phyloP scores from a whole-genome alignment of 1,284 basidiomycete genomes.

The Anthracocystis setariae region DNA sequence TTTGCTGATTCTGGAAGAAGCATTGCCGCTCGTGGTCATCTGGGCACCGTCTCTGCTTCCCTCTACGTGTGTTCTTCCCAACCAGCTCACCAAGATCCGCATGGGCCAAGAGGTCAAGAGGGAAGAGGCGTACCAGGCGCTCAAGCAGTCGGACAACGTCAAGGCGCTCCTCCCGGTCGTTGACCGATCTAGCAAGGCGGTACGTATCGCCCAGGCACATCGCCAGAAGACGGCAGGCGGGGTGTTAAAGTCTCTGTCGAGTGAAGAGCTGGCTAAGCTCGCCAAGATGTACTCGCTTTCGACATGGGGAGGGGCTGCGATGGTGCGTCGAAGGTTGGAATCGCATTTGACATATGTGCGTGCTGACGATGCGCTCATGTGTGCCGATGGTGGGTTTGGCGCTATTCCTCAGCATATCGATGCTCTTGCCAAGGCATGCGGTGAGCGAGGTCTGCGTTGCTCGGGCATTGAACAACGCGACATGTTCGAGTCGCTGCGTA shows the following conservation, averaged over 20 bases:
- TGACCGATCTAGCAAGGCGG: neutral
- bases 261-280: conserved; percentile 27
- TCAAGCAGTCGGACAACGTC: conserved; percentile 25
- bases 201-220: conserved; percentile 8
- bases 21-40: conserved; percentile 83
- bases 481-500: conserved; percentile 36
- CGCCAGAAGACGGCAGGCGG: neutral
- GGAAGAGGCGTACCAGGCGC: conserved; percentile 33
- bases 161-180: conserved; percentile 32
- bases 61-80: conserved; percentile 85
- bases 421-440: conserved; percentile 53
- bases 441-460: conserved; percentile 52
- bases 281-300: conserved; percentile 52
- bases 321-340: conserved; percentile 44
- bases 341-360: conserved; percentile 52
- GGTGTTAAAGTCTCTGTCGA: conserved; percentile 20
- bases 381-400: conserved; percentile 8
- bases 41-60: conserved; percentile 86
- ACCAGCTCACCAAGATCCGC: conserved; percentile 73
- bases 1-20: conserved; percentile 79
- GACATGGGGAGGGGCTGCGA: conserved; percentile 48
- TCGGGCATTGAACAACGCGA: conserved; percentile 26
- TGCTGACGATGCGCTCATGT: conserved; percentile 51
- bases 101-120: conserved; percentile 57
- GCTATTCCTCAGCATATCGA: conserved; percentile 36